Evolutionary conservation across 768 basidiomycete species (phyloP), one percentile per base, ranked within the genome.

Genomic region (Boletales sp.): DNA sequence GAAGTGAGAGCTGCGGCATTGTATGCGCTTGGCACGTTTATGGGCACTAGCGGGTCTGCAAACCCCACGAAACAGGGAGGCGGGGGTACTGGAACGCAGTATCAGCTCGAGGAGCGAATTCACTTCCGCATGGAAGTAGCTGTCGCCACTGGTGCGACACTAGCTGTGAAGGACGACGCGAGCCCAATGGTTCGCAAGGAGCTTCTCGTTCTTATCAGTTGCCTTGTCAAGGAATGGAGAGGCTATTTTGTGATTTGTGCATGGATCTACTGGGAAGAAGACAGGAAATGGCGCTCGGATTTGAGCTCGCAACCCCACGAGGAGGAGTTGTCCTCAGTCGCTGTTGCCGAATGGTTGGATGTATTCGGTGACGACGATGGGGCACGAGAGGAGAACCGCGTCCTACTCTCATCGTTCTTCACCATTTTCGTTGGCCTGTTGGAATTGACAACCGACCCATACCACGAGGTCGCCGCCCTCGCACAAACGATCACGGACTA

Each of bases 151-250:
- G 90, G 89, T 19, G 88, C 91, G 2, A 85, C 90, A 9, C 78
- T 97, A 39, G 86, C 87, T 9, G 87, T 90, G 46, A 89, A 91
- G 66, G 91, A 91, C 48, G 97, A 99, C 64, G 97, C 92, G 1
- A 92, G 90, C 50, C 95, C 97, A 0, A 90, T 97, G 86, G 95
- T 94, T 11, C 76, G 95, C 51, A 97, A 97, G 70, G 97, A 98
- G 66, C 74, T 97, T 18, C 75, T 97, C 31, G 81, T 97, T 35
- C 77, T 98, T 35, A 83, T 98, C 48, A 94, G 91, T 61, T 92
- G 90, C 60, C 74, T 98, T 18, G 94, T 94, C 34, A 89, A 93
- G 66, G 95, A 98, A 66, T 97, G 94, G 91, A 75, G 93, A 48
- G 97, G 95, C 8, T 90, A 90, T 73, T 93, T 98, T 59, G 90